Percentiles rank a stretch among this genome's conserved stretches.
phyloP scores from a whole-genome alignment of 768 basidiomycete species.

The Neoboletus magnificus region DNA sequence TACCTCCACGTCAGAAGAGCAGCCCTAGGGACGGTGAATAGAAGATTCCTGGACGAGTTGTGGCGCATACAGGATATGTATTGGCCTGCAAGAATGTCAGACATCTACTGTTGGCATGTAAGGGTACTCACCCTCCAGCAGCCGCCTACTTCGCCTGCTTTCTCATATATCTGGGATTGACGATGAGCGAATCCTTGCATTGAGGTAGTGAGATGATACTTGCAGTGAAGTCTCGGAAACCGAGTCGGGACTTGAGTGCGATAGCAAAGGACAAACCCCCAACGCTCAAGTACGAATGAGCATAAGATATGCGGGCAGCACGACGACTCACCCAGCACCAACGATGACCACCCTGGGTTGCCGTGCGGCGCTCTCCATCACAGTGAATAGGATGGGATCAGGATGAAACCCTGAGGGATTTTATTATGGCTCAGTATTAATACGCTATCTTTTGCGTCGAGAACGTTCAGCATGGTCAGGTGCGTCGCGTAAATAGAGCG shows the following conservation, averaged over 20 bases:
- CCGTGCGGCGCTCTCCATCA: background rate
- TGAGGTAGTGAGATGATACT: conserved; percentile 3
- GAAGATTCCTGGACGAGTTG: background rate
- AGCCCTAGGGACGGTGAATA: conserved; percentile 31
- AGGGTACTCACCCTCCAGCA: conserved; percentile 47
- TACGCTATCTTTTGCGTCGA: background rate
- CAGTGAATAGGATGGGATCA: background rate
- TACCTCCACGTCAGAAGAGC: conserved; percentile 42
- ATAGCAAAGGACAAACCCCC: conserved; percentile 45
- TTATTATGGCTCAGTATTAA: background rate
- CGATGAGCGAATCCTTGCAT: background rate
- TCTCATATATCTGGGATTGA: conserved; percentile 41
- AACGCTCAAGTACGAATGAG: conserved; percentile 25
- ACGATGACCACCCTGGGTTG: conserved; percentile 20
- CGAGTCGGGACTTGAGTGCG: conserved; percentile 36
- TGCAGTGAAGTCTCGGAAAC: conserved; percentile 41
- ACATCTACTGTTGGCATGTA: background rate
- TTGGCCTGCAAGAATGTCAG: conserved; percentile 26
- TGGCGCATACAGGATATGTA: conserved; percentile 22
- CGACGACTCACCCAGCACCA: conserved; percentile 20
- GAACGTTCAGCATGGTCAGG: background rate
- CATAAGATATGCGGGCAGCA: background rate
- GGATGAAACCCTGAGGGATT: background rate
- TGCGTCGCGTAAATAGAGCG: background rate
- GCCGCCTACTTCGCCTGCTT: conserved; percentile 43